Conservation (phyloP, 192 early-diverging fungal genomes). For the Entomortierella parvispora region DNA sequence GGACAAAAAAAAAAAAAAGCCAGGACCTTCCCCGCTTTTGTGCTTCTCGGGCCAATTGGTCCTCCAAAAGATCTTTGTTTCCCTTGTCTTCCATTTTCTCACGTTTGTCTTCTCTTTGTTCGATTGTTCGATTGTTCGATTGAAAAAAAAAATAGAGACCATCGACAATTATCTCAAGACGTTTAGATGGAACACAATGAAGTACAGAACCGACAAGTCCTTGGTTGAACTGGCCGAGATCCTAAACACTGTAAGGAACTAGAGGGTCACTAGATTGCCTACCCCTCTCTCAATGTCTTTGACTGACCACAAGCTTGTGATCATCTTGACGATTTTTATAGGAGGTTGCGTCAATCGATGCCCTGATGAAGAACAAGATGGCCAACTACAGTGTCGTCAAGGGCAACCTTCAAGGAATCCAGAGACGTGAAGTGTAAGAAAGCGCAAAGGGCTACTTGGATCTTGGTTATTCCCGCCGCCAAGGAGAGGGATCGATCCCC, state of each 20-base stretch:
- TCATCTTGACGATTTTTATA: slow-evolving; percentile 35
- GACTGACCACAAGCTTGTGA: background rate
- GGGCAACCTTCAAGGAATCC: slow-evolving; percentile 80
- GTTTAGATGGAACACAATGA: slow-evolving; percentile 97
- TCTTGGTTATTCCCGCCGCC: slow-evolving; percentile 14
- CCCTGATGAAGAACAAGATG: slow-evolving; percentile 91
- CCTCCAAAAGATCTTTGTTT: too few relatives aligned
- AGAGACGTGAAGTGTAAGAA: slow-evolving; percentile 83
- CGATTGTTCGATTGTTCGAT: too few relatives aligned
- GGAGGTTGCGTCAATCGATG: slow-evolving; percentile 91
- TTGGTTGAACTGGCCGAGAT: slow-evolving; percentile 84
- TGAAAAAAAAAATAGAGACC: too few relatives aligned
- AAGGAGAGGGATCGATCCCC: too few relatives aligned
- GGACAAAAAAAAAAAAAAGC: background rate
- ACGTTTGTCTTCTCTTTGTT: too few relatives aligned
- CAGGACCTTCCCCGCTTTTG: background rate
- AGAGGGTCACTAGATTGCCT: too few relatives aligned
- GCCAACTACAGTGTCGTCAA: slow-evolving; percentile 87
- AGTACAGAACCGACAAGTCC: slow-evolving; percentile 94
- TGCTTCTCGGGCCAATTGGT: too few relatives aligned
- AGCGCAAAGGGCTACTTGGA: background rate
- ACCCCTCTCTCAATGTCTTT: too few relatives aligned
- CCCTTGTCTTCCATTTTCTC: too few relatives aligned
- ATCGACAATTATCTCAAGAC: slow-evolving; percentile 88
- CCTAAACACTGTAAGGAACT: slow-evolving; percentile 81